phyloP scores from a whole-genome alignment of 2,329 filamentous ascomycete genomes.

The Cercospora zeae-maydis region DNA sequence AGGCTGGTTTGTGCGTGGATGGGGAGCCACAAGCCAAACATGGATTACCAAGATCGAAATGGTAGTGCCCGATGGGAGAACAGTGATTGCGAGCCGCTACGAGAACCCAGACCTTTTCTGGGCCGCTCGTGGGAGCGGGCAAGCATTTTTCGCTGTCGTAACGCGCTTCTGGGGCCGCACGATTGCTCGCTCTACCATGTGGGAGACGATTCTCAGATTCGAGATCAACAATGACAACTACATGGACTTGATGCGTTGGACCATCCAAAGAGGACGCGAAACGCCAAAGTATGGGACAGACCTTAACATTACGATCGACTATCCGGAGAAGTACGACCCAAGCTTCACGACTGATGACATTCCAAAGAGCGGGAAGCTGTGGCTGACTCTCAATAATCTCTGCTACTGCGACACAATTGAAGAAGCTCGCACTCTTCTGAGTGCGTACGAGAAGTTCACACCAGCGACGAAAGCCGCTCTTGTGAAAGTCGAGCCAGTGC shows the following conservation, averaged over 20 bases:
- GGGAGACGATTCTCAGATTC: background rate
- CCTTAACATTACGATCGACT: background rate
- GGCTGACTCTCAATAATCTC: background rate
- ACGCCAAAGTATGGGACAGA: background rate
- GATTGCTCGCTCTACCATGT: background rate
- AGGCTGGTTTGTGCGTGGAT: background rate
- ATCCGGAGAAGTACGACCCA: background rate
- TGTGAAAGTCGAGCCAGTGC: background rate
- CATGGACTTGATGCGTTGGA: background rate
- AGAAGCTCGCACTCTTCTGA: background rate
- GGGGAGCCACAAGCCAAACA: background rate
- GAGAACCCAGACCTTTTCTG: background rate
- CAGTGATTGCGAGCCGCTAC: background rate
- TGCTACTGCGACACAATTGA: background rate
- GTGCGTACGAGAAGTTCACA: background rate
- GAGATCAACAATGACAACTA: background rate
- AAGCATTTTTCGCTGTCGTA: background rate
- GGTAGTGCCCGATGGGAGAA: background rate
- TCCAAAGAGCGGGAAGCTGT: background rate
- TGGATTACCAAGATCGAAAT: background rate
- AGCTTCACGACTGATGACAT: background rate
- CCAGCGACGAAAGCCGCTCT: background rate
- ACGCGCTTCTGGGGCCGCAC: background rate
- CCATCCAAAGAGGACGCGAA: background rate
- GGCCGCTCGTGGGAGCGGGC: background rate